Evolutionary conservation across 129 eudicot species (phyloP).

Genomic region (Lactuca sativa): DNA sequence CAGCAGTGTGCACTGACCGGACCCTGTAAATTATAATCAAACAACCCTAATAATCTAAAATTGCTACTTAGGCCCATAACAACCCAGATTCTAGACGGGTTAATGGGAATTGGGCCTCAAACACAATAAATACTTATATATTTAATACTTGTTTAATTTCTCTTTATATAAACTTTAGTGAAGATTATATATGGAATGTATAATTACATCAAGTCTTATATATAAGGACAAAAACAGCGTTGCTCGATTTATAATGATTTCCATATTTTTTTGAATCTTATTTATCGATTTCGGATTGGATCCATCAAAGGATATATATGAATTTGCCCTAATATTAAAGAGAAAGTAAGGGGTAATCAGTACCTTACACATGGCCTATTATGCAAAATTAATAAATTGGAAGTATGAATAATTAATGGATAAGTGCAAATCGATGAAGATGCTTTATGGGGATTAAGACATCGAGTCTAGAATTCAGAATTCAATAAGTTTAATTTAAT

Average conservation of each 20-base stretch:
- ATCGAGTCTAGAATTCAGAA: constrained; percentile 28
- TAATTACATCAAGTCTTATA: not conserved
- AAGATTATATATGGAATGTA: not conserved
- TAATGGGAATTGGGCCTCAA: too few relatives aligned
- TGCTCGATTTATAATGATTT: not conserved
- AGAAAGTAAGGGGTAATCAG: not conserved
- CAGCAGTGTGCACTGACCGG: too few relatives aligned
- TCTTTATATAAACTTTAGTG: not conserved
- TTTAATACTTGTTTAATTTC: too few relatives aligned
- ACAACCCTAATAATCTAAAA: too few relatives aligned
- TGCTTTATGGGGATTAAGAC: constrained; percentile 22
- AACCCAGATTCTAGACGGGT: too few relatives aligned
- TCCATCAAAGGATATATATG: not conserved
- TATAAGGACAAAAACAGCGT: not conserved
- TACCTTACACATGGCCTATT: constrained; percentile 30
- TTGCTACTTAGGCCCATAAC: too few relatives aligned
- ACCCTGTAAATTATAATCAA: too few relatives aligned
- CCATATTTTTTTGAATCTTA: not conserved
- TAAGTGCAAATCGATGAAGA: constrained; percentile 18
- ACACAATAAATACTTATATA: too few relatives aligned
- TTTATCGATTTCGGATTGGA: not conserved
- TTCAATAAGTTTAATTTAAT: constrained; percentile 16
- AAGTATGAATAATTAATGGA: constrained; percentile 16
- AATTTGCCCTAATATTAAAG: not conserved
- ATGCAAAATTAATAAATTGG: not conserved